Evolutionary conservation across 257 asterid species (phyloP).

Genomic region (Solanum stenotomum): DNA sequence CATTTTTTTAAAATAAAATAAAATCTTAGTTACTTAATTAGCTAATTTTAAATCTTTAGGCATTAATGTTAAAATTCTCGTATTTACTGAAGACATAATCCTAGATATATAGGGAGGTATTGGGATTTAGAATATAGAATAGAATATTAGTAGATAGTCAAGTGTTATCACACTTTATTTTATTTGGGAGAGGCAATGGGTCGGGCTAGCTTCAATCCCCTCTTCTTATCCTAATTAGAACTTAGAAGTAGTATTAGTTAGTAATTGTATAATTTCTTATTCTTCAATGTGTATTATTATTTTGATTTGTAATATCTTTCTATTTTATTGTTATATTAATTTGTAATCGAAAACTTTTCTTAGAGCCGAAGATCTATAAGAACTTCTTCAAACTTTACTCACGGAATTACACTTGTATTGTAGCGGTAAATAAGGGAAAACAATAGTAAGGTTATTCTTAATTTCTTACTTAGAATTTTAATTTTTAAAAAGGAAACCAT

Average conservation of each 20-base stretch:
- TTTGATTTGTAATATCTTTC: not conserved
- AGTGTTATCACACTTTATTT: not conserved
- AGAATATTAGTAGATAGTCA: not conserved
- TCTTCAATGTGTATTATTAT: not conserved
- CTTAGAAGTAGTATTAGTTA: not conserved
- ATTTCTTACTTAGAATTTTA: not conserved
- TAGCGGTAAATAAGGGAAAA: not conserved
- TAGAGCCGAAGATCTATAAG: not conserved
- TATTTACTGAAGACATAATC: not conserved
- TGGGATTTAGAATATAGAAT: not conserved
- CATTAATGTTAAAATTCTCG: not conserved
- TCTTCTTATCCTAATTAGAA: not conserved
- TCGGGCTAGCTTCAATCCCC: not conserved
- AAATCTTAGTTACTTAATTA: not conserved
- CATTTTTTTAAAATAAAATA: not conserved
- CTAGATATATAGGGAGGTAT: not conserved
- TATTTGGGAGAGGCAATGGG: not conserved
- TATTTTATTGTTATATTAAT: not conserved
- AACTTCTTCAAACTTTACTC: not conserved
- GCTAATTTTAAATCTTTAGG: not conserved
- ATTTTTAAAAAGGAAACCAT: not conserved
- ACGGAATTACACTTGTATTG: not conserved
- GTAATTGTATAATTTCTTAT: not conserved
- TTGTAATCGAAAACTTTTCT: not conserved
- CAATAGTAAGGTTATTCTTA: not conserved